Evolutionary conservation across 352 stramenopile species (phyloP).

Genomic region (Globisporangium orthogonon): DNA sequence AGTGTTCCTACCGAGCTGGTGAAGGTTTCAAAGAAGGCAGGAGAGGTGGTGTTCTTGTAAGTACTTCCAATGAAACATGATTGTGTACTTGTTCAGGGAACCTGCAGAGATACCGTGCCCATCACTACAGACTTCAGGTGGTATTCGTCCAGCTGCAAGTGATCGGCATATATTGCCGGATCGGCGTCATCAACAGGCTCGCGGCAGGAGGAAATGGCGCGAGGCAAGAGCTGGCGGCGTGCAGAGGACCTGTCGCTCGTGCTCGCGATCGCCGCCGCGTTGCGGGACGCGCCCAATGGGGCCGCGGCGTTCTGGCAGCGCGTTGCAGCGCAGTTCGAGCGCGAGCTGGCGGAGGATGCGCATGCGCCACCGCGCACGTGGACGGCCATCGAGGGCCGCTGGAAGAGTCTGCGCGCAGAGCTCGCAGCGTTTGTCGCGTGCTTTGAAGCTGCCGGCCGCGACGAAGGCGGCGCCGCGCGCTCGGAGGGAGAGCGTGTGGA

Average conservation of each 20-base stretch:
- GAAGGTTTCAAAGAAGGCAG: no score
- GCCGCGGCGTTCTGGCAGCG: conserved; percentile 5
- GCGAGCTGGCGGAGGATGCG: conserved; percentile 1
- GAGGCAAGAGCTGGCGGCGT: conserved; percentile 15
- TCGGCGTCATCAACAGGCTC: no score
- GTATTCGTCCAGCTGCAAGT: no score
- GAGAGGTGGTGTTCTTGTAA: no score
- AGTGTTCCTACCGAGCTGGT: not conserved
- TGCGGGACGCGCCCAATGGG: not conserved
- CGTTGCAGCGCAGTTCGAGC: conserved; percentile 6
- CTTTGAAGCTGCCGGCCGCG: not conserved
- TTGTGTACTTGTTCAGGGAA: no score
- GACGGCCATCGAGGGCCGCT: conserved; percentile 8
- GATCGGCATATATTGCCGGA: no score
- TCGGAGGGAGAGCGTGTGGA: not conserved
- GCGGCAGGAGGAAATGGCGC: conserved; percentile 1
- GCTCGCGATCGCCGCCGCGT: conserved; percentile 4
- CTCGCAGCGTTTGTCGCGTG: conserved; percentile 3
- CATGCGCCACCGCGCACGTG: conserved; percentile 6
- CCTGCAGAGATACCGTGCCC: no score
- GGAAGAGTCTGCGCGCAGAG: conserved; percentile 8
- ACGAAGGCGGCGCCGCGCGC: not conserved
- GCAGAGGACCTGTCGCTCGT: conserved; percentile 16
- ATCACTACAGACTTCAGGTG: no score
- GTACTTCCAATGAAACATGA: no score